A percentile compares a stretch with the other conserved stretches of the same genome.
phyloP scores from a whole-genome alignment of 495 filamentous ascomycete genomes.

The Aspergillus panamensis region DNA sequence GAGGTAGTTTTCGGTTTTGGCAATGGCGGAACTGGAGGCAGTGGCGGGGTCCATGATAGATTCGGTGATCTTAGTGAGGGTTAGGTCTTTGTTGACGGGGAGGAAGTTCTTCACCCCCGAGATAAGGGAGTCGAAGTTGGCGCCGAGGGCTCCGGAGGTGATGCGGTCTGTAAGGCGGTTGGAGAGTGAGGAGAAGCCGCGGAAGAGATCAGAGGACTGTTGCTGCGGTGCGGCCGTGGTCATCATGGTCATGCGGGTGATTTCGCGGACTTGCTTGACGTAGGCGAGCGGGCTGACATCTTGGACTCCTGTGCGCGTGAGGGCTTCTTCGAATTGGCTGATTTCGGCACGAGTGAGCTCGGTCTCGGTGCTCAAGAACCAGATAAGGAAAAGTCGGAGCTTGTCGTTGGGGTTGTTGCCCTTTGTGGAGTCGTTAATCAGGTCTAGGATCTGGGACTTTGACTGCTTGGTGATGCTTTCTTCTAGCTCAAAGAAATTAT shows the following conservation, averaged over 20 bases:
- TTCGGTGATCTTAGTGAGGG: slow-evolving; percentile 95
- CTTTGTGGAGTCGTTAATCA: slow-evolving; percentile 77
- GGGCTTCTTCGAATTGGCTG: slow-evolving; percentile 81
- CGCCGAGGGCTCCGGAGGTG: slow-evolving; percentile 81
- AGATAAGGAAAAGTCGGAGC: slow-evolving; percentile 90
- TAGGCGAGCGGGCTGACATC: slow-evolving; percentile 73
- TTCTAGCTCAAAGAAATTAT: slow-evolving; percentile 95
- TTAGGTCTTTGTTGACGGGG: slow-evolving; percentile 90
- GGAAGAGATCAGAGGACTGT: slow-evolving; percentile 73
- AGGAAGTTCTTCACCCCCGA: slow-evolving; percentile 99
- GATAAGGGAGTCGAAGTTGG: slow-evolving; percentile 92
- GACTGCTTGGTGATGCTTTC: slow-evolving; percentile 91
- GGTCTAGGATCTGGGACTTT: slow-evolving; percentile 83
- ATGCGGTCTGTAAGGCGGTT: slow-evolving; percentile 89
- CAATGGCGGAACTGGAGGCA: slow-evolving; percentile 85
- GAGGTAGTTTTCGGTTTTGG: slow-evolving; percentile 97
- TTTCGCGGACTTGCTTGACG: slow-evolving; percentile 85
- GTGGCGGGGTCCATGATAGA: slow-evolving; percentile 95
- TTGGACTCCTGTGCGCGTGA: slow-evolving; percentile 69
- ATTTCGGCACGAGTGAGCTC: slow-evolving; percentile 80
- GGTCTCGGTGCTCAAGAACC: slow-evolving; percentile 93
- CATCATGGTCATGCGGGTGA: slow-evolving; percentile 99
- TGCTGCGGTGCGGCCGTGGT: slow-evolving; percentile 71
- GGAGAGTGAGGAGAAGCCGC: slow-evolving; percentile 83
- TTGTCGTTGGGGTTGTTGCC: slow-evolving; percentile 85